phyloP scores from a whole-genome alignment of 768 basidiomycete species.

The Tremella yokohamensis region DNA sequence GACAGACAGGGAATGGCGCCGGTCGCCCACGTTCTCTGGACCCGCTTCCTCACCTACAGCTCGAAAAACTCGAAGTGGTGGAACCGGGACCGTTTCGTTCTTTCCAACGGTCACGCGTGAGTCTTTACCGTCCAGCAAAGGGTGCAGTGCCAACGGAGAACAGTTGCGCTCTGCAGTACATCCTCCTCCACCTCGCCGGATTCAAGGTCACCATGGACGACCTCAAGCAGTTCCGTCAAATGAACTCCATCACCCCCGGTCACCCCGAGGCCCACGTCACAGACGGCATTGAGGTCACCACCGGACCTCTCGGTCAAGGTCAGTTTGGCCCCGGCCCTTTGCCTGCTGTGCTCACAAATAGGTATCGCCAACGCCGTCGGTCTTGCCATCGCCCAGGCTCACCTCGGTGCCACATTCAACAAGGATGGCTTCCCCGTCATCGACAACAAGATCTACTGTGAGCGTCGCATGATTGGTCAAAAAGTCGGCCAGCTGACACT shows the following conservation, averaged over 20 bases:
- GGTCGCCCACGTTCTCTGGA: slow-evolving; percentile 50
- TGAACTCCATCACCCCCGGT: slow-evolving; percentile 85
- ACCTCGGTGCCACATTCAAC: slow-evolving; percentile 85
- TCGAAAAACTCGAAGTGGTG: slow-evolving; percentile 86
- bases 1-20: slow-evolving; percentile 43
- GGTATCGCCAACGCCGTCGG: slow-evolving; percentile 92
- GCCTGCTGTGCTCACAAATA: slow-evolving; percentile 11
- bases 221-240: slow-evolving; percentile 86
- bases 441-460: slow-evolving; percentile 85
- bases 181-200: slow-evolving; percentile 82
- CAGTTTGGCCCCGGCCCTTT: neutral
- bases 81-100: slow-evolving; percentile 94
- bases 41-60: slow-evolving; percentile 80
- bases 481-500: slow-evolving; percentile 11
- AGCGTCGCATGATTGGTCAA: slow-evolving; percentile 6
- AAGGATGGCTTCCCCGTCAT: slow-evolving; percentile 71
- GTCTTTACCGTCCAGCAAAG: slow-evolving; percentile 9
- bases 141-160: slow-evolving; percentile 1
- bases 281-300: slow-evolving; percentile 73
- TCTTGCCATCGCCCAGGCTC: slow-evolving; percentile 86
- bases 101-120: slow-evolving; percentile 80
- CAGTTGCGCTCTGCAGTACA: slow-evolving; percentile 91
- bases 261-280: slow-evolving; percentile 79
- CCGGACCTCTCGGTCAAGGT: slow-evolving; percentile 86
- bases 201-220: slow-evolving; percentile 91